These are phyloP conservation scores for Alternaria postmessia DNA, from an alignment of 2,329 filamentous ascomycete species.

Conservation along the genomic window DNA sequence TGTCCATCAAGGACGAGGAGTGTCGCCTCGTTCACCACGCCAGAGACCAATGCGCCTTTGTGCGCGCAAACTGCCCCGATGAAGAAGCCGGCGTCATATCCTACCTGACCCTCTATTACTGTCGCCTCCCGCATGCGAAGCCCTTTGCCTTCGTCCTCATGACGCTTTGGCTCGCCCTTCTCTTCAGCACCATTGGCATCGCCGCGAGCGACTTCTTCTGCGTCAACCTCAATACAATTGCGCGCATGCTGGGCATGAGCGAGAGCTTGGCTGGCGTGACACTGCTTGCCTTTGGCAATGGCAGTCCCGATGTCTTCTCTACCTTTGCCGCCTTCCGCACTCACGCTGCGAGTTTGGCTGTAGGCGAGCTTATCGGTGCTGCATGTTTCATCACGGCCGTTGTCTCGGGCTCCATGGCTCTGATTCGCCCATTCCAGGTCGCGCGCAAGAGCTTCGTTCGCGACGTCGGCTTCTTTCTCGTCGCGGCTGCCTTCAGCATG, in stretches of 20 bases:
- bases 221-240: slow-evolving; percentile 93
- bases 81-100: slow-evolving; percentile 90
- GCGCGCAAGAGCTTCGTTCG: slow-evolving; percentile 88
- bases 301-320: slow-evolving; percentile 96
- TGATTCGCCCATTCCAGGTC: slow-evolving; percentile 94
- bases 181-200: slow-evolving; percentile 97
- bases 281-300: slow-evolving; percentile 95
- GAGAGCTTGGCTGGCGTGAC: slow-evolving; percentile 97
- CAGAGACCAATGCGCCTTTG: slow-evolving; percentile 83
- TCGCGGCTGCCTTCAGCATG: slow-evolving; percentile 87
- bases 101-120: slow-evolving; percentile 93
- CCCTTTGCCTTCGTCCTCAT: slow-evolving; percentile 82
- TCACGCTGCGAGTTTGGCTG: slow-evolving; percentile 94
- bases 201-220: slow-evolving; percentile 99
- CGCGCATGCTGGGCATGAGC: slow-evolving; percentile 87
- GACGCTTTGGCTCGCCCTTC: slow-evolving; percentile 81
- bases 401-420: slow-evolving; percentile 94
- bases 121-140: slow-evolving; percentile 71
- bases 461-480: slow-evolving; percentile 90
- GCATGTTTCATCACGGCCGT: slow-evolving; percentile 96
- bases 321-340: slow-evolving; percentile 98
- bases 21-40: slow-evolving; percentile 83
- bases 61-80: slow-evolving; percentile 81
- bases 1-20: slow-evolving; percentile 50
- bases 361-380: slow-evolving; percentile 93